Base-by-base conservation (phyloP, 495 filamentous ascomycete genomes). In the Wilcoxina mikolae region DNA sequence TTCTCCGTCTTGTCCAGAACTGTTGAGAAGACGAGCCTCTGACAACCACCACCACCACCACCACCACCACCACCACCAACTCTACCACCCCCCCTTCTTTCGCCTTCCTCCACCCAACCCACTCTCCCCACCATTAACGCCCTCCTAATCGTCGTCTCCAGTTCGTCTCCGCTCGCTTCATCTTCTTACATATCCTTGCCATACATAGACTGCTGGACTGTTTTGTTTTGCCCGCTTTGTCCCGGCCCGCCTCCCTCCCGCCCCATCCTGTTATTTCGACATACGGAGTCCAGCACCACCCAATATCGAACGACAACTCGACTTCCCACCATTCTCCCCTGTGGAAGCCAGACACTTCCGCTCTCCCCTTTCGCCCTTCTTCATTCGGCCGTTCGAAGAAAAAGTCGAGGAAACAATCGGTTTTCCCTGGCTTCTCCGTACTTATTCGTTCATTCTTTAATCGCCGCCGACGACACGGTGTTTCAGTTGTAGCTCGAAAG, bases 61-160 rank as follows among this genome's bases (percentile, higher is more conserved):
- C 60, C 52, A 61, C 58, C 47, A 38, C 57, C 46, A 56, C 52
- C 46, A 53, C 58, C 59, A n/a, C n/a, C n/a, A n/a, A n/a, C n/a
- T n/a, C n/a, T n/a, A 60, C 58, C 47, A 50, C 52, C 57, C 41
- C 46, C 58, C 47, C 29, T n/a, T 31, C 24, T 24, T 35, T 18
- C 38, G 47, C 23, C 47, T 53, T 28, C 48, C 35, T 25, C 44
- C 50, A 47, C 54, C 18, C 48, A 15, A 53, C 24, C 43, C 10
- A 31, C 4, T 17, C 15, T 26, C 42, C 3, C 23, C 3, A n/a
- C 60, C 58, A 58, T 56, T 58, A 54, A 59, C 52, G 20, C 27
- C 29, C 27, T 35, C 51, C n/a, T n/a, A n/a, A n/a, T 38, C 53
- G 47, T 57, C 53, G 48, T 42, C 3, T 50, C 56, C 55, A 55